phyloP scores from a whole-genome alignment of 441 rosid genomes.

The Pelargonium citronellum region DNA sequence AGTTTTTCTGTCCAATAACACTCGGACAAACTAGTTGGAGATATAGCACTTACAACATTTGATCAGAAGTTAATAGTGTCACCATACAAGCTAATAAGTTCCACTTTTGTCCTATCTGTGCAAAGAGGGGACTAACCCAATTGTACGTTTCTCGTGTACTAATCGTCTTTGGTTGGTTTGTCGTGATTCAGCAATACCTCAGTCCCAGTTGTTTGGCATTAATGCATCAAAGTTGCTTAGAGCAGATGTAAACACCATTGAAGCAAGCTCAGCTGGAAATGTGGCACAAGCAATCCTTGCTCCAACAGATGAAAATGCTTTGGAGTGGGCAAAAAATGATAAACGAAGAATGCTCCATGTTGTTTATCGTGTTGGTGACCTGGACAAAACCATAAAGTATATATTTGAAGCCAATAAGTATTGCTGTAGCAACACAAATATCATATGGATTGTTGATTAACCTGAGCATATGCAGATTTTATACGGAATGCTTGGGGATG shows the following conservation, averaged over 20 bases:
- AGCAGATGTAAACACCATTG: slow-evolving; percentile 17
- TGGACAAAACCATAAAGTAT: slow-evolving; percentile 83
- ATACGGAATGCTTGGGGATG: slow-evolving; percentile 74
- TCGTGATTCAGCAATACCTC: slow-evolving; percentile 28
- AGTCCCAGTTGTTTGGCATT: slow-evolving; percentile 25
- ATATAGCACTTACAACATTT: background rate
- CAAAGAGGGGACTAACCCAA: background rate
- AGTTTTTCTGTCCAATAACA: background rate
- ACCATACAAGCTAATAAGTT: background rate
- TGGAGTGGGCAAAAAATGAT: slow-evolving; percentile 77
- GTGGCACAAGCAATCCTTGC: slow-evolving; percentile 23
- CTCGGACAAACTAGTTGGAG: background rate
- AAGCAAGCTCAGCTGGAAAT: slow-evolving; percentile 19
- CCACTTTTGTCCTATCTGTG: background rate
- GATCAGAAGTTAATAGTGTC: background rate
- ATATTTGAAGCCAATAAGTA: background rate
- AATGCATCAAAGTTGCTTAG: slow-evolving; percentile 22
- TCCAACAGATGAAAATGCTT: slow-evolving; percentile 38
- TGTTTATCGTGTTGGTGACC: slow-evolving; percentile 89
- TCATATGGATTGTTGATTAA: too few relatives aligned
- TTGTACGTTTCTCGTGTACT: background rate
- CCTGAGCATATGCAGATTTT: slow-evolving; percentile 37
- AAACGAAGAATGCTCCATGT: slow-evolving; percentile 87
- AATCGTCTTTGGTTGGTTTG: background rate
- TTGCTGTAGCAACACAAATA: too few relatives aligned